Evolutionary conservation across 139 green algal species (phyloP).

Genomic region (Pseudopediastrum boryanum): DNA sequence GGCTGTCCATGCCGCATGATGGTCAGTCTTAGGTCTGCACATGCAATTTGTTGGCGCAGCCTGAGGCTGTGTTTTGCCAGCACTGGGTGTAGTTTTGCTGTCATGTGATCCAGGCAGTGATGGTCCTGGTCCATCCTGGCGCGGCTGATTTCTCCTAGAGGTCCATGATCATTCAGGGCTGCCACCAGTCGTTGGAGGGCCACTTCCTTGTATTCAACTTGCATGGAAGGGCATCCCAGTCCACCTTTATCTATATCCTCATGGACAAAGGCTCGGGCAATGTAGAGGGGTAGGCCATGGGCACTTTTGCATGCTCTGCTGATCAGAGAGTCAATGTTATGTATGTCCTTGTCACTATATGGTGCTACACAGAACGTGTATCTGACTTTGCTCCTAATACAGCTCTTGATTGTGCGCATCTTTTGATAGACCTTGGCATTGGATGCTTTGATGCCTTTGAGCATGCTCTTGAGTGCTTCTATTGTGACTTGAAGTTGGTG

Average conservation of each 20-base stretch:
- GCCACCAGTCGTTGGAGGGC: not conserved
- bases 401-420: slow-evolving; percentile 6
- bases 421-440: not conserved
- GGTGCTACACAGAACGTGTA: not conserved
- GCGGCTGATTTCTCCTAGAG: not conserved
- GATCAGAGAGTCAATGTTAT: not conserved
- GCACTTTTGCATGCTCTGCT: slow-evolving; percentile 4
- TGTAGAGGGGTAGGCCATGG: not conserved
- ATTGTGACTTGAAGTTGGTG: not conserved
- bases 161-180: not conserved
- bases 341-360: not conserved
- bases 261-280: not conserved
- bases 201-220: slow-evolving; percentile 15
- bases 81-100: not conserved
- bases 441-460: not conserved
- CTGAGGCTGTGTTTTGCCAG: not conserved
- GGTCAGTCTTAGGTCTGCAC: too few species aligned
- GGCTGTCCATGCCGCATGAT: not conserved
- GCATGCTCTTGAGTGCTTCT: not conserved
- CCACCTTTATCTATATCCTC: slow-evolving; percentile 6
- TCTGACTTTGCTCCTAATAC: not conserved
- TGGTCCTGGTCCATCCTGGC: not conserved
- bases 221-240: slow-evolving; percentile 11
- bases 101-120: not conserved
- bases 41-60: not conserved